These are phyloP conservation scores for Euphorbia pulcherrima DNA, from an alignment of 345 rosid species.

Conservation along the genomic window DNA sequence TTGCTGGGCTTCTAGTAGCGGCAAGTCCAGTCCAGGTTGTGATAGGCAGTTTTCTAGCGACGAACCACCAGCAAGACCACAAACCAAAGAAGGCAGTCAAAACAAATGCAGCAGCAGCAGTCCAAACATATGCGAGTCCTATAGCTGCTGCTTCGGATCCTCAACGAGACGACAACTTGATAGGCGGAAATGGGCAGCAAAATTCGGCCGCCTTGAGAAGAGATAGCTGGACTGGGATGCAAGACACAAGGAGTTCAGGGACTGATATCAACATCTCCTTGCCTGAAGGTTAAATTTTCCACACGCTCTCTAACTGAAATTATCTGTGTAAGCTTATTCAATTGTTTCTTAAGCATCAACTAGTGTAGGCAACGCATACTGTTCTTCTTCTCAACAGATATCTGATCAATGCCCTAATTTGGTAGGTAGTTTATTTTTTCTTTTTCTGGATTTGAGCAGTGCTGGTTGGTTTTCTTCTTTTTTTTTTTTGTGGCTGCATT, in stretches of 20 bases:
- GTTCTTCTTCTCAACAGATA: neutral
- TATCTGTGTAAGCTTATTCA: slow-evolving; percentile 17
- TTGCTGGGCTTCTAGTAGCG: slow-evolving; percentile 89
- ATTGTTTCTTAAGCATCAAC: slow-evolving; percentile 13
- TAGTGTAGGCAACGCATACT: slow-evolving; percentile 10
- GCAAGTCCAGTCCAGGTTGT: slow-evolving; percentile 89
- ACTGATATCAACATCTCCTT: slow-evolving; percentile 56
- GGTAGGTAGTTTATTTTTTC: neutral
- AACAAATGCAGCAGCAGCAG: slow-evolving; percentile 30
- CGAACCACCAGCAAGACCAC: slow-evolving; percentile 66
- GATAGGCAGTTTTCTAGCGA: slow-evolving; percentile 76
- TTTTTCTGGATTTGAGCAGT: neutral
- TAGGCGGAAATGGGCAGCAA: slow-evolving; percentile 18
- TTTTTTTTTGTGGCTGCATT: neutral
- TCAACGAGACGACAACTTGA: slow-evolving; percentile 28
- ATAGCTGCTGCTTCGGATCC: slow-evolving; percentile 38
- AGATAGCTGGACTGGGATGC: slow-evolving; percentile 50
- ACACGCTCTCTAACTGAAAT: slow-evolving; percentile 20
- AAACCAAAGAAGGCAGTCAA: slow-evolving; percentile 54
- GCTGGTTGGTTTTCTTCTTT: neutral
- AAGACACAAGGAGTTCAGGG: slow-evolving; percentile 42
- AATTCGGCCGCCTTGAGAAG: slow-evolving; percentile 35
- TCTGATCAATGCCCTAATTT: slow-evolving; percentile 11
- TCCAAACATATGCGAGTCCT: slow-evolving; percentile 15
- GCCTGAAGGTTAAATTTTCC: slow-evolving; percentile 34